Conservation (phyloP, 164 flowering plant species). For the Vitis cinerea region DNA sequence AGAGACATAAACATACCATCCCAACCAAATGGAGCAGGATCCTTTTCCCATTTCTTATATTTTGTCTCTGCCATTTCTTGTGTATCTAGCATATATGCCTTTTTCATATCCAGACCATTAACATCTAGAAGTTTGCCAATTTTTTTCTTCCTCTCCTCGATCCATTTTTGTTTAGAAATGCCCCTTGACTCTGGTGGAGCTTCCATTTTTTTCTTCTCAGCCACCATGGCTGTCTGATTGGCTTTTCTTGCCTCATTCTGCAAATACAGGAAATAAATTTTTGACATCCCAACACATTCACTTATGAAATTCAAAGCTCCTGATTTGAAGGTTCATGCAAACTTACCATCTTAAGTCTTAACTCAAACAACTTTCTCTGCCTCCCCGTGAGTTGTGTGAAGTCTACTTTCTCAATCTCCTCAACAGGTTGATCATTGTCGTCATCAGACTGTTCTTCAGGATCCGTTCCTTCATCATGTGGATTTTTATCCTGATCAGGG, state of each 20-base stretch:
- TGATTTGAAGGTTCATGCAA: not conserved
- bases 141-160: slow-evolving; percentile 92
- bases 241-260: slow-evolving; percentile 95
- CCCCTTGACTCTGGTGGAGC: slow-evolving; percentile 86
- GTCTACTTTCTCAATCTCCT: slow-evolving; percentile 38
- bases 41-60: slow-evolving; percentile 95
- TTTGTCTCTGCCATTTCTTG: slow-evolving; percentile 78
- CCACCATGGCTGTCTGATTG: slow-evolving; percentile 83
- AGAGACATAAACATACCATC: slow-evolving; percentile 58
- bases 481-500: slow-evolving; percentile 23
- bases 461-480: slow-evolving; percentile 24
- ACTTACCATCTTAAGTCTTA: slow-evolving; percentile 86
- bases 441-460: slow-evolving; percentile 32
- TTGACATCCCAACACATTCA: not conserved
- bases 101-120: slow-evolving; percentile 85
- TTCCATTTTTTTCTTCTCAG: slow-evolving; percentile 88
- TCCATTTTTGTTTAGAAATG: slow-evolving; percentile 92
- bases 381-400: slow-evolving; percentile 62
- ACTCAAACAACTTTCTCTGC: slow-evolving; percentile 73
- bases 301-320: not conserved
- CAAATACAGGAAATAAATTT: slow-evolving; percentile 5
- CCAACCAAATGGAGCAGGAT: slow-evolving; percentile 94
- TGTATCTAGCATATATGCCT: slow-evolving; percentile 91
- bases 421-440: slow-evolving; percentile 29
- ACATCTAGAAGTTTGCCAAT: slow-evolving; percentile 93